Conservation (phyloP, 257 asterid genomes). For the Solanum rostratum region DNA sequence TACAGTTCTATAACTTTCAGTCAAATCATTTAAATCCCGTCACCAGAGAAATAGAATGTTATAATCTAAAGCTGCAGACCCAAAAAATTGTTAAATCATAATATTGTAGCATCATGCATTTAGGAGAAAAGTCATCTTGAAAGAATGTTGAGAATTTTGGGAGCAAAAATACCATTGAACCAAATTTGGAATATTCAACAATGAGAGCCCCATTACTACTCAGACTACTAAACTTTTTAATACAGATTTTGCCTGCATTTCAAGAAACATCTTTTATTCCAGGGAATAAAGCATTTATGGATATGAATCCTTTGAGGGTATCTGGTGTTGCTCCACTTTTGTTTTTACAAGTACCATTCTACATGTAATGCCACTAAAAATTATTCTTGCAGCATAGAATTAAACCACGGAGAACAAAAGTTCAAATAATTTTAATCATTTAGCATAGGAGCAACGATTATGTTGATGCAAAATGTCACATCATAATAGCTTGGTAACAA, state of each 20-base stretch:
- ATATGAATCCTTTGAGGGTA: neutral
- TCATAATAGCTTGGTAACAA: neutral
- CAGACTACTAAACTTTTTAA: neutral
- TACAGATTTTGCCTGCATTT: neutral
- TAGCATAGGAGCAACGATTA: neutral
- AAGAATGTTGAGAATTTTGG: neutral
- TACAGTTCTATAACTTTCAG: neutral
- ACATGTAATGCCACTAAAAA: neutral
- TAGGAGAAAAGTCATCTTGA: neutral
- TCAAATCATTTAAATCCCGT: neutral
- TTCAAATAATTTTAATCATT: neutral
- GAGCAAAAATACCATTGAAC: neutral
- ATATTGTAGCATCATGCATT: neutral
- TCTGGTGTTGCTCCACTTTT: neutral
- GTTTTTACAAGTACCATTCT: neutral
- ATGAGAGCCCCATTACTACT: neutral
- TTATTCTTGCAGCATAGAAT: neutral
- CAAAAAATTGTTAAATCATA: neutral
- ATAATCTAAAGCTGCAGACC: neutral
- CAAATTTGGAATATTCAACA: neutral
- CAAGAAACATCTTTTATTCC: neutral
- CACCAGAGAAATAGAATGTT: neutral
- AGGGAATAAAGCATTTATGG: neutral
- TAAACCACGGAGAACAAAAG: neutral
- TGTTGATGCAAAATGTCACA: neutral